Conservation (phyloP, 2,329 filamentous ascomycete genomes). For the Sporothrix pallida region DNA sequence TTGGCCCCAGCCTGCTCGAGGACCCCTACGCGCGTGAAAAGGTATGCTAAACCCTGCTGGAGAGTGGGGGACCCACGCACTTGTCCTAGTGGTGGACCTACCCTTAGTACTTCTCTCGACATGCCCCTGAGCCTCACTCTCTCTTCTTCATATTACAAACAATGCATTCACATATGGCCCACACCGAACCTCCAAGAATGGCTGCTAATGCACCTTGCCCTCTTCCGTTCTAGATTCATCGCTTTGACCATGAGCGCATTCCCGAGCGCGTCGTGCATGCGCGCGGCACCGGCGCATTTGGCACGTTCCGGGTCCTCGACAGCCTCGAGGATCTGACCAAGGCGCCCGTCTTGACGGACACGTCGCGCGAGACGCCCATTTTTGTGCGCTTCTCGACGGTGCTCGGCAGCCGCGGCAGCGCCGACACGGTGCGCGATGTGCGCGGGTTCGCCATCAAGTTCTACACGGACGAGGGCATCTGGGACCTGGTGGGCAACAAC, state of each 20-base stretch:
- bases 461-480: slow-evolving; percentile 79
- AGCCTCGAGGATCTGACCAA: slow-evolving; percentile 66
- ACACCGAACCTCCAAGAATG: too few relatives aligned
- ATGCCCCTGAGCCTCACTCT: too few relatives aligned
- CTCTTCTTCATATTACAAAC: too few relatives aligned
- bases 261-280: slow-evolving; percentile 46
- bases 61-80: too few relatives aligned
- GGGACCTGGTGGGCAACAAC: slow-evolving; percentile 76
- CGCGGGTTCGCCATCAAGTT: slow-evolving; percentile 80
- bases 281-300: slow-evolving; percentile 44
- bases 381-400: slow-evolving; percentile 82
- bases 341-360: slow-evolving; percentile 70
- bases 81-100: too few relatives aligned
- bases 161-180: too few relatives aligned
- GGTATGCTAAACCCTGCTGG: too few relatives aligned
- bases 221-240: slow-evolving; percentile 57
- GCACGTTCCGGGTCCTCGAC: slow-evolving; percentile 69
- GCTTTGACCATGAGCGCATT: slow-evolving; percentile 69
- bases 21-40: slow-evolving; percentile 76
- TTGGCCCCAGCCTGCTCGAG: slow-evolving; percentile 72
- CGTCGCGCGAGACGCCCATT: slow-evolving; percentile 63
- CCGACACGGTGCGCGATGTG: slow-evolving; percentile 83
- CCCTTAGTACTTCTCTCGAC: too few relatives aligned
- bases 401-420: slow-evolving; percentile 73
- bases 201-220: too few relatives aligned